Evolutionary conservation across 2,329 filamentous ascomycete species (phyloP).

Genomic region (Calcarisporium arbuscula): DNA sequence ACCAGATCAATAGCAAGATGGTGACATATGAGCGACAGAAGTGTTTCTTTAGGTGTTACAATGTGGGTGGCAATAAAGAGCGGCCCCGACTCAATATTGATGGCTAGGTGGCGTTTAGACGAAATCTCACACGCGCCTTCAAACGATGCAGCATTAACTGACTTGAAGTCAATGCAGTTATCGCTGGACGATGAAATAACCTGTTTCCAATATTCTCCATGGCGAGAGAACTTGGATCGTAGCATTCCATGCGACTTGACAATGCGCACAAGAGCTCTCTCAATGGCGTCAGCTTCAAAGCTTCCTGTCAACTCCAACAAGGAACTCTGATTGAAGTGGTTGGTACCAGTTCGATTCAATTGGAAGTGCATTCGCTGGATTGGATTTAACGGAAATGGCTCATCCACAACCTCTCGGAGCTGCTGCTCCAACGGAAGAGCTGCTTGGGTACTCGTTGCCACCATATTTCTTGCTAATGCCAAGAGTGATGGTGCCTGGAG

Average conservation of each 20-base stretch:
- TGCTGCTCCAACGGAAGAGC: neutral
- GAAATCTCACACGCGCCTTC: no score
- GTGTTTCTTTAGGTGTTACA: slow-evolving; percentile 9
- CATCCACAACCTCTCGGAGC: neutral
- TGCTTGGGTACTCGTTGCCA: neutral
- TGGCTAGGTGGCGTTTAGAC: no score
- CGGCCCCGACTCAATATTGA: slow-evolving; percentile 4
- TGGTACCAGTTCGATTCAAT: neutral
- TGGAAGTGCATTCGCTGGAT: slow-evolving; percentile 1
- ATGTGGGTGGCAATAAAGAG: slow-evolving; percentile 4
- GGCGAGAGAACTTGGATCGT: neutral
- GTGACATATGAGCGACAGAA: slow-evolving; percentile 21
- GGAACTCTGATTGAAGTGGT: slow-evolving; percentile 1
- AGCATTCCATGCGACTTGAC: neutral
- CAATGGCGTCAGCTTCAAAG: neutral
- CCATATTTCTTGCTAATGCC: no score
- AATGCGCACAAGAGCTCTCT: slow-evolving; percentile 2
- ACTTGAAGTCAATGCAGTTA: neutral
- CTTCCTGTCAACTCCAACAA: neutral
- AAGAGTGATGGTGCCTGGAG: neutral
- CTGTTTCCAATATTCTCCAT: neutral
- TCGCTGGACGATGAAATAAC: neutral
- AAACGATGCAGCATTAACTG: no score
- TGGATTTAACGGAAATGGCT: neutral
- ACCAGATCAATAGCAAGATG: slow-evolving; percentile 34